A percentile compares a stretch with the other conserved stretches of the same genome.
These are phyloP conservation scores for Crinitomyces ghanaensis DNA, from an alignment of 805 yeast genomes.

Conservation along the genomic window DNA sequence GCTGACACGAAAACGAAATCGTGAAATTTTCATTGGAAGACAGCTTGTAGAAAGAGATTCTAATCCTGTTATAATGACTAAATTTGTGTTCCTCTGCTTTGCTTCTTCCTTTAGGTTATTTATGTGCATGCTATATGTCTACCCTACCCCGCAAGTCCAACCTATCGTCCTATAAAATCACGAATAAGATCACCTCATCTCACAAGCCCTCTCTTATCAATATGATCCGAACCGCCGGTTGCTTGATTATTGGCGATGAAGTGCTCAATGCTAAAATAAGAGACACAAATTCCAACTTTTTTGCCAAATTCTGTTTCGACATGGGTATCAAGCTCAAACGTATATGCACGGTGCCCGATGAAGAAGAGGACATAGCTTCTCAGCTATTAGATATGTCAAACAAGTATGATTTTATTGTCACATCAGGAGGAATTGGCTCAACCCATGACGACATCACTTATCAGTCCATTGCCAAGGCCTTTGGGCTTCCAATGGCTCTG, in stretches of 20 bases:
- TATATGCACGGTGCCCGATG: constrained; percentile 70
- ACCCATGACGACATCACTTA: constrained; percentile 89
- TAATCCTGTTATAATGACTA: too few relatives aligned
- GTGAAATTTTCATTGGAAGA: too few relatives aligned
- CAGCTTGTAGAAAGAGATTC: too few relatives aligned
- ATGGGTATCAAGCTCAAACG: constrained; percentile 56
- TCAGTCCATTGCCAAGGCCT: constrained; percentile 59
- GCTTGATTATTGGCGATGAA: constrained; percentile 69
- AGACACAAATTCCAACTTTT: constrained; percentile 65
- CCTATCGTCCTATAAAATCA: too few relatives aligned
- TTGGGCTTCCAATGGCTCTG: constrained; percentile 35
- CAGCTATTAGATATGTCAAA: constrained; percentile 37
- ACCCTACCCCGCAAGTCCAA: too few relatives aligned
- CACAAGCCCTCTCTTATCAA: not conserved
- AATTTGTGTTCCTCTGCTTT: too few relatives aligned
- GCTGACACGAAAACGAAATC: too few relatives aligned
- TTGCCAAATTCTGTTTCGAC: constrained; percentile 59
- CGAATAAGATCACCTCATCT: too few relatives aligned
- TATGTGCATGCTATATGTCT: too few relatives aligned
- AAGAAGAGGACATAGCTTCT: constrained; percentile 47
- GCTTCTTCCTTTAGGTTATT: too few relatives aligned
- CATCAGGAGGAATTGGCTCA: constrained; percentile 72
- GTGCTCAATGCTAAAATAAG: constrained; percentile 73
- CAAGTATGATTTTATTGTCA: constrained; percentile 55
- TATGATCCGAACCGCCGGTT: constrained; percentile 18